Evolutionary conservation across 306 rosid genomes (phyloP), one percentile per base, ranked within the genome.

Genomic region (Rosa persica): DNA sequence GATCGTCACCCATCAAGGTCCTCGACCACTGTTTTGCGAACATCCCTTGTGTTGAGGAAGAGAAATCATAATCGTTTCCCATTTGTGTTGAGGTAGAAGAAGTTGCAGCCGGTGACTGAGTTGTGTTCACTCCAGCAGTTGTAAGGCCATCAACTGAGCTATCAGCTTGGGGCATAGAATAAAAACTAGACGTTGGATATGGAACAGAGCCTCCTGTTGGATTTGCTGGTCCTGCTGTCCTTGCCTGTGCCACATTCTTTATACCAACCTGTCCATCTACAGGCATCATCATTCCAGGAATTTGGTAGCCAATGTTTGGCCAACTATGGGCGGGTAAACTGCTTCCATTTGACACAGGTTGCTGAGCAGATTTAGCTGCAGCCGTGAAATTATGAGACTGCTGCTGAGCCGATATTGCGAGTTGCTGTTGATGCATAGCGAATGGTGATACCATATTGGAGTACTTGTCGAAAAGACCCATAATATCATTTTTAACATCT

Each of bases 391-490:
- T 84, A 84, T 90, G 91, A 76, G 98, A 88, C 85, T 90, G 98
- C 57, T 92, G 97, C 80, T 94, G 98, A 55, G 97, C 96, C 77
- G 89, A 85, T 92, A 93, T 89, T 51, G 97, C 92, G 79, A 91
- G 86, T 83, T 96, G 99, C 73, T 96, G 99, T 80, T 96, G 99
- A 88, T 93, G 99, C 89, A 87, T 49, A 13, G 96, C 48, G 79
- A 93, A 96, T 23, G 99, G 99, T 76, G 99, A 93, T 76, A 89
- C 97, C 82, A 90, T 86, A 81, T 65, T 90, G 70, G 94, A 88
- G 98, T 96, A 89, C 99, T 93, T 96, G 85, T 96, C 99, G 79
- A 96, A 96, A 82, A 96, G 99, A 89, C 97, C 89, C 99, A 96
- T 90, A 67, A 96, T 96, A 82, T 93, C 98, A 83, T 88, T 91